Base-by-base conservation (phyloP, 306 rosid genomes). In the Pterocarpus santalinus region DNA sequence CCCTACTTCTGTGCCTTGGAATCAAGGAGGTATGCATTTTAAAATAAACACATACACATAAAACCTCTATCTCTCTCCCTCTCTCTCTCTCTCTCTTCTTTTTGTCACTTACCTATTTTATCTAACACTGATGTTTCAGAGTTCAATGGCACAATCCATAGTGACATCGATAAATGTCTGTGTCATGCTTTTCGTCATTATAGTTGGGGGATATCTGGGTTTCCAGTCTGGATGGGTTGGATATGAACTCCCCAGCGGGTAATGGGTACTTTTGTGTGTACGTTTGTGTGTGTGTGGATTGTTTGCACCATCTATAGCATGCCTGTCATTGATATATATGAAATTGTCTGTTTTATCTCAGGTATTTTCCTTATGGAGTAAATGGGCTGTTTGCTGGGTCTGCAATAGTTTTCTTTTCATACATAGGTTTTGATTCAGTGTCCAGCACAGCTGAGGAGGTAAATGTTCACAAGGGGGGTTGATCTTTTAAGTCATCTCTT, bases 391-490 rank as follows among this genome's bases (percentile, higher is more conserved):
- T 91, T 73, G 43, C 92, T 77, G 94, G 97, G 69, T 87, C 92
- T 61, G 86, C 90, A n/a, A 82, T 88, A 58, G 88, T 91, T 84
- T 91, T 91, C 92, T 91, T 91, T 85, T 88, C 94, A 53, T 89
- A 88, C 80, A 91, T 89, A 44, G 97, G 97, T 71, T 91, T 91
- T 56, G 97, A 91, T 85, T 78, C 97, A 58, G 92, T 91, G 16
- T 81, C 82, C 65, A 86, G 91, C 83, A 90, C 94, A 36, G 97
- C 92, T n/a, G 92, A 91, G 88, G 97, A 89, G 97, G 94, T 89
- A 83, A 65, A 58, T 47, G 79, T 76, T 88, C 63, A 53, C 28
- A 22, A 22, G 28, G 28, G 28, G 28, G 28, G 28, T 22, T 22
- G 28, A 22, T 22, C 28, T 22, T 22, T 22, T 22, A 22, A 22